Percentiles rank a stretch among this genome's conserved stretches.
phyloP scores from a whole-genome alignment of 2,329 filamentous ascomycete species.

The Talaromyces rugulosus region DNA sequence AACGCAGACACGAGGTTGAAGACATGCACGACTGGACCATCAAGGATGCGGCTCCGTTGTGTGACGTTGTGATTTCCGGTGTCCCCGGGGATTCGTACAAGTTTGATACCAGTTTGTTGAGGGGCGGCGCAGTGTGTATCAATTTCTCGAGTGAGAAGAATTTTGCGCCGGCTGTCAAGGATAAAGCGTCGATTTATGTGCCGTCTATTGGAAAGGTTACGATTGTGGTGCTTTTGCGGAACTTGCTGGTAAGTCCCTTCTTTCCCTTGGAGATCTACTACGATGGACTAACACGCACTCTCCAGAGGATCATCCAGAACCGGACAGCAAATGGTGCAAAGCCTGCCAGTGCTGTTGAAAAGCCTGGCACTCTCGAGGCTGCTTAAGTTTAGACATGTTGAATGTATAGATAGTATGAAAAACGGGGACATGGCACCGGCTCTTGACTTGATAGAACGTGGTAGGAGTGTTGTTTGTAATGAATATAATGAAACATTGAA shows the following conservation, averaged over 20 bases:
- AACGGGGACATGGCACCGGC: neutral
- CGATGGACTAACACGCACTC: neutral
- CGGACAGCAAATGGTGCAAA: slow-evolving; percentile 5
- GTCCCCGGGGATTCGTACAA: slow-evolving; percentile 88
- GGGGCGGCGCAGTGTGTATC: slow-evolving; percentile 94
- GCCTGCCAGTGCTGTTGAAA: slow-evolving; percentile 37
- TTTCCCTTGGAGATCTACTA: neutral
- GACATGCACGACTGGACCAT: slow-evolving; percentile 77
- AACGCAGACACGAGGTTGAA: slow-evolving; percentile 78
- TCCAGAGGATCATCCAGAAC: slow-evolving; percentile 7
- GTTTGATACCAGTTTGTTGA: slow-evolving; percentile 75
- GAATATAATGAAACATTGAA: neutral
- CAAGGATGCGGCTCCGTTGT: slow-evolving; percentile 76
- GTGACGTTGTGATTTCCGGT: slow-evolving; percentile 91
- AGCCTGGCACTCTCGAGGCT: slow-evolving; percentile 38
- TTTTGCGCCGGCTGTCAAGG: slow-evolving; percentile 84
- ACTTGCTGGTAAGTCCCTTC: slow-evolving; percentile 67
- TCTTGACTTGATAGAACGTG: neutral
- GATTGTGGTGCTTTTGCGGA: slow-evolving; percentile 84
- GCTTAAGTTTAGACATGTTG: neutral
- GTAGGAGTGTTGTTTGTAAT: neutral
- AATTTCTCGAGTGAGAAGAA: slow-evolving; percentile 97
- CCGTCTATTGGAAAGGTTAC: slow-evolving; percentile 97
- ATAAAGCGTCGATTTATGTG: slow-evolving; percentile 94
- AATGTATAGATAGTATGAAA: slow-evolving; percentile 1